These are phyloP conservation scores for Theileria sp. DNA, from an alignment of 169 alveolate genomes.

Conservation along the genomic window DNA sequence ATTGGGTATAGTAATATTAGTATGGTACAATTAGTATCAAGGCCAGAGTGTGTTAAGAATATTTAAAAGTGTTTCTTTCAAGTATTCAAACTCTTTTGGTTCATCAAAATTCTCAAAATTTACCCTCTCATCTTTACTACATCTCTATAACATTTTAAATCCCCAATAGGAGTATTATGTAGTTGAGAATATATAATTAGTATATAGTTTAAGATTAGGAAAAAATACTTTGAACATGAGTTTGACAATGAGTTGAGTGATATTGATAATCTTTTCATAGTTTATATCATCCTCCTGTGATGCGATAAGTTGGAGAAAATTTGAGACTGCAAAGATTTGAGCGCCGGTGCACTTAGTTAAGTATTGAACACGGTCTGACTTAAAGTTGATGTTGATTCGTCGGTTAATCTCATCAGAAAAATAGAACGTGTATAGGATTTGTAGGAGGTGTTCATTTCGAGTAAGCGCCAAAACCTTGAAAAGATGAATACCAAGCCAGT, in stretches of 20 bases:
- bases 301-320: conserved; percentile 5
- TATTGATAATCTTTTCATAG: neutral
- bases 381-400: conserved; percentile 26
- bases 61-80: neutral
- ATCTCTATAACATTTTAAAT: neutral
- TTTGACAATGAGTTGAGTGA: neutral
- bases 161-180: neutral
- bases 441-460: conserved; percentile 27
- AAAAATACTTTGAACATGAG: conserved; percentile 8
- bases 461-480: conserved; percentile 45
- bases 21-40: neutral
- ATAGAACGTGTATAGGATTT: conserved; percentile 28
- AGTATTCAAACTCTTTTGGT: neutral
- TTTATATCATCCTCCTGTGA: neutral
- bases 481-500: conserved; percentile 55
- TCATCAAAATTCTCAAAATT: conserved; percentile 10
- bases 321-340: conserved; percentile 6
- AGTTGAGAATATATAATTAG: neutral
- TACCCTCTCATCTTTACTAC: neutral
- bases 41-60: conserved; percentile 8
- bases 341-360: conserved; percentile 6
- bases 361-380: neutral
- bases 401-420: conserved; percentile 17
- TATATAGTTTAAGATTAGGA: too few relatives aligned
- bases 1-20: neutral